Conservation (phyloP, 2,329 filamentous ascomycete species). For the Scleromitrula shiraiana region DNA sequence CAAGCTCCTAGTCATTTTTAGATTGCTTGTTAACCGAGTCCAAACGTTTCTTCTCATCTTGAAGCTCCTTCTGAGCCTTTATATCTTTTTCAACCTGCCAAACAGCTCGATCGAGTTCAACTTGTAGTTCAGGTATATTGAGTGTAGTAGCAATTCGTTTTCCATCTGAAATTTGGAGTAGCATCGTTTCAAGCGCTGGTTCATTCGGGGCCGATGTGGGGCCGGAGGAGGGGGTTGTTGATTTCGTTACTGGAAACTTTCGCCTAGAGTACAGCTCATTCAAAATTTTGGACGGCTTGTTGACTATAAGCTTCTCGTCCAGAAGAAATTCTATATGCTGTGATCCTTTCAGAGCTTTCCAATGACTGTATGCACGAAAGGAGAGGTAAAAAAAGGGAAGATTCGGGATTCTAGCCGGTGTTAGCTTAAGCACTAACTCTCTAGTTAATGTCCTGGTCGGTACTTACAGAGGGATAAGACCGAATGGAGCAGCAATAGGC, state of each 20-base stretch:
- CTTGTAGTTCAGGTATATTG: slow-evolving; percentile 59
- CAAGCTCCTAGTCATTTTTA: slow-evolving; percentile 14
- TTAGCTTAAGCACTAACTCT: neutral
- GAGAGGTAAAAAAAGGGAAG: slow-evolving; percentile 93
- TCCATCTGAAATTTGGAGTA: slow-evolving; percentile 46
- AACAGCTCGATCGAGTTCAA: slow-evolving; percentile 68
- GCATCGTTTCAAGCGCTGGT: slow-evolving; percentile 30
- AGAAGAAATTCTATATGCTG: slow-evolving; percentile 78
- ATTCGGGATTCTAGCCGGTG: slow-evolving; percentile 66
- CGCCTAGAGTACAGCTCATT: slow-evolving; percentile 59
- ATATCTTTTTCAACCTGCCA: slow-evolving; percentile 55
- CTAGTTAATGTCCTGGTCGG: neutral
- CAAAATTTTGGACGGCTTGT: slow-evolving; percentile 58
- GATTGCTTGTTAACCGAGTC: slow-evolving; percentile 13
- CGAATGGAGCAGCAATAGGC: slow-evolving; percentile 77
- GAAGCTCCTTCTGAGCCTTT: slow-evolving; percentile 20
- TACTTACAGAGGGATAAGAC: slow-evolving; percentile 74
- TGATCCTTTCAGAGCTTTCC: slow-evolving; percentile 76
- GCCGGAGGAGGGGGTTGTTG: neutral
- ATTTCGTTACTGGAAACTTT: slow-evolving; percentile 14
- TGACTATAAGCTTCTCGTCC: slow-evolving; percentile 60
- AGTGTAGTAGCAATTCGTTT: slow-evolving; percentile 52
- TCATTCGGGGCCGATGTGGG: slow-evolving; percentile 8
- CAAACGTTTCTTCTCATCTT: slow-evolving; percentile 20
- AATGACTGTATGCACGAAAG: slow-evolving; percentile 89